Evolutionary conservation across 2,329 filamentous ascomycete genomes (phyloP), one percentile per base, ranked within the genome.

Genomic region (Clonostachys rosea): DNA sequence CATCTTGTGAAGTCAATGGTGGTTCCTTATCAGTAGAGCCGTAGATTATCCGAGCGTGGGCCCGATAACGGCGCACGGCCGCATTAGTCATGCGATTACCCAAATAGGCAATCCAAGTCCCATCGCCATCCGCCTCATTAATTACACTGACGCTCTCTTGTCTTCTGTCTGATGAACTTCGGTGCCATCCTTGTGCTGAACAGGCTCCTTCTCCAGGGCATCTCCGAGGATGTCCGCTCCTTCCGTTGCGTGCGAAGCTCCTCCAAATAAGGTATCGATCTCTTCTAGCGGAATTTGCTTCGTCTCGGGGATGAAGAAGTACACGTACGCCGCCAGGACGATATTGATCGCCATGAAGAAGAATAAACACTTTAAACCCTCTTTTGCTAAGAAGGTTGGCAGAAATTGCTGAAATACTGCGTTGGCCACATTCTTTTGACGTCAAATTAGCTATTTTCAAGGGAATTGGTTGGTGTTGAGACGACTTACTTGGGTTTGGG

Each of bases 321-420:
- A 76, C 34, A 78, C 74, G 46, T 76, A 78, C 35, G 64, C 34
- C 12, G 65, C 68, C n/a, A 78, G 67, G 37, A 76, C 51, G 52
- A 78, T 60, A 56, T 79, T 61, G 43, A 60, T 43, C 14, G 44
- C 57, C 42, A 61, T 53, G 51, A 61, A 61, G 52, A 61, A 61
- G 57, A 61, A 61, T 42, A 71, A 58, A 20, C 67, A 71, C 47
- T 65, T 66, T 30, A 76, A 69, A 10, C 70, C 71, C 39, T 64
- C 61, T 56, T 84, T 81, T 46, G 75, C 69, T 14, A 86, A 72
- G 68, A 87, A 86, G 12, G 74, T 77, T 12, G 83, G 83, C 71
- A 87, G 86, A 70, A 86, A 86, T 53, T 87, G 83, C 62, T 86
- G 80, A 58, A 86, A 80, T 54, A 86, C 78, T 48, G 76, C 75